Conservation (phyloP, 331 rosid species). For the Acacia concinna region DNA sequence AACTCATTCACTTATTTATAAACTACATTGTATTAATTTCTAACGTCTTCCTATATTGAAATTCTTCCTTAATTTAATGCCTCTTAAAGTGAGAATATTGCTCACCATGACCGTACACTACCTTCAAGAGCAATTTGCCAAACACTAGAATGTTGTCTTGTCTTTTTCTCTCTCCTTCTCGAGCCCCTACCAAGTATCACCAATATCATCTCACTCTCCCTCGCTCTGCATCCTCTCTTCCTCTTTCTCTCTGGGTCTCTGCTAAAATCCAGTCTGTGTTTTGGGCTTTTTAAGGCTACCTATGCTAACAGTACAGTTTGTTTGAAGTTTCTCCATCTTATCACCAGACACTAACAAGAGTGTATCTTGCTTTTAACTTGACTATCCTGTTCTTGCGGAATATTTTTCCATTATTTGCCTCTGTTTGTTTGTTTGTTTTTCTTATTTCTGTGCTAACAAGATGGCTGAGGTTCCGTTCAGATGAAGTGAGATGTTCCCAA, state of each 20-base stretch:
- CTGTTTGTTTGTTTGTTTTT: neutral
- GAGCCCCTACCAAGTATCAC: constrained; percentile 81
- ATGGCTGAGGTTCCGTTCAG: constrained; percentile 22
- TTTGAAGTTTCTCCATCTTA: neutral
- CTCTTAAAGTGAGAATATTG: neutral
- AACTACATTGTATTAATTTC: too few species aligned
- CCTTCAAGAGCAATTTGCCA: constrained; percentile 39
- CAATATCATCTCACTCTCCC: constrained; percentile 55
- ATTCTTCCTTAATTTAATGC: too few species aligned
- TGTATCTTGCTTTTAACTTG: neutral
- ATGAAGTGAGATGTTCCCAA: constrained; percentile 33
- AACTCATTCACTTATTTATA: too few species aligned
- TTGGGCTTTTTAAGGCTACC: neutral
- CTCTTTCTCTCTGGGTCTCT: neutral
- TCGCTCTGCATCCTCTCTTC: constrained; percentile 39
- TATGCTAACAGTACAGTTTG: constrained; percentile 11
- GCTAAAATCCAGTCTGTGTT: neutral
- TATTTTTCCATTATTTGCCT: neutral
- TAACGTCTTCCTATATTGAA: too few species aligned
- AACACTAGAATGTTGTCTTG: constrained; percentile 32
- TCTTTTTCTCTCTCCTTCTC: constrained; percentile 71
- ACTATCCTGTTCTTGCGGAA: neutral
- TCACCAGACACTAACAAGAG: neutral
- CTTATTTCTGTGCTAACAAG: neutral
- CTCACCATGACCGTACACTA: constrained; percentile 33